Evolutionary conservation across 2,329 filamentous ascomycete species (phyloP), one percentile per base, ranked within the genome.

Genomic region (Diaporthe velutina): DNA sequence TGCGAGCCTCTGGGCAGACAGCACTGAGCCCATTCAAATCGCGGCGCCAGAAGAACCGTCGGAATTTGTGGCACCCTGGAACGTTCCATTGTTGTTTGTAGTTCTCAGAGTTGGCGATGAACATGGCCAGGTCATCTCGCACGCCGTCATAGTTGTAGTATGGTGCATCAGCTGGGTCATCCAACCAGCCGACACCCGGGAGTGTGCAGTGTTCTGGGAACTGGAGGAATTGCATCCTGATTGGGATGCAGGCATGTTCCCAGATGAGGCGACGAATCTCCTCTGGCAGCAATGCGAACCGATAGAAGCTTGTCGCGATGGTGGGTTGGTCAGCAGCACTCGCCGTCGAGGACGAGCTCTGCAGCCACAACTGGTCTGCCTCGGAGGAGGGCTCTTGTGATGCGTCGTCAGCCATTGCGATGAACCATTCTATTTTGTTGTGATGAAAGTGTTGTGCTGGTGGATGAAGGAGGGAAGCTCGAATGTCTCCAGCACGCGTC

Each of bases 371-470:
- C 3, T 60, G 33, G 35, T 22, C 35, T 25, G 35, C 17, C 6
- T 40, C 10, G 22, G 22, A 33, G 22, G 33, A 17, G 2, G 12
- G 22, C 8, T 25, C 57, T 25, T 60, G 9, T 4, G 5, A 17
- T 22, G 57, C 6, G 22, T 60, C 35, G 22, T 40, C 19, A 17
- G 35, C 57, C 57, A 60, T 60, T 15, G 35, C 1, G 22, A 25
- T 9, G 35, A 7, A 17, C 1, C 2, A 28, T 1, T 7, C 5
- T 9, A 12, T n/a, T 9, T 3, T 3, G 22, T 7, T n/a, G 4
- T 3, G 33, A 38, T 35, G 33, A 17, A n/a, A 0, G 2, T 7
- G 5, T 30, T 3, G 22, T 60, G 12, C 1, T 25, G 4, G 10
- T 3, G 57, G 12, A 10, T 35, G 5, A 12, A 38, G 10, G 22